Evolutionary conservation across 495 filamentous ascomycete genomes (phyloP), one percentile per base, ranked within the genome.

Genomic region (Daldinia caldariorum): DNA sequence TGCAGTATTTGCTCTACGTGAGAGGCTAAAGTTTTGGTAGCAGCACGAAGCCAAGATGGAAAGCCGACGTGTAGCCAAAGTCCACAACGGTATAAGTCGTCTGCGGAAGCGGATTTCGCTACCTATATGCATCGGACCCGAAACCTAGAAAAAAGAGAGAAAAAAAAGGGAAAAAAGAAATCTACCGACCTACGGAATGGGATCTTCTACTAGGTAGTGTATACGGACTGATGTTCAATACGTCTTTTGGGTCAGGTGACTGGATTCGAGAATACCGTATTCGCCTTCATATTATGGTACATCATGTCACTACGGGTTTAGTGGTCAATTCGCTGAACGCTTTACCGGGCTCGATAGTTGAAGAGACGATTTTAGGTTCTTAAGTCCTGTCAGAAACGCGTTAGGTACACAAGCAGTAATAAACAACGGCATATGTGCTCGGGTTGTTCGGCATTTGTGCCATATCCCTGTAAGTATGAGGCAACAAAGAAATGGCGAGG

Each of bases 61-160:
- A 31, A 14, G 32, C 54, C 34, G 35, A 35, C 22, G 51, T 12
- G 9, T 9, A 26, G 62, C 14, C 5, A 58, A 41, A 39, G 6
- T 56, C 58, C 65, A 61, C 65, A 50, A 29, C 58, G 65, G 58
- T 49, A 61, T 38, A 45, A 37, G 6, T 57, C 38, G 64, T 31
- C 49, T 54, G 55, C 16, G 54, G 49, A 55, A 56, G 62, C 34
- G 32, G 45, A n/a, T 13, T 51, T 56, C 45, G 26, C 31, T 53
- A 53, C 32, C 3, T 14, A n/a, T 51, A 51, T 50, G 26, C 18
- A 43, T 58, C 32, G 31, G 13, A 50, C 31, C 43, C 18, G 41
- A 64, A 8, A n/a, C 34, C 9, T n/a, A n/a, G 9, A 6, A 9
- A 20, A 12, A 13, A 47, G 8, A 22, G 22, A 22, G 9, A 12